Evolutionary conservation across 2,329 filamentous ascomycete species (phyloP), one percentile per base, ranked within the genome.

Genomic region (Ceratocystis cacaofunesta): DNA sequence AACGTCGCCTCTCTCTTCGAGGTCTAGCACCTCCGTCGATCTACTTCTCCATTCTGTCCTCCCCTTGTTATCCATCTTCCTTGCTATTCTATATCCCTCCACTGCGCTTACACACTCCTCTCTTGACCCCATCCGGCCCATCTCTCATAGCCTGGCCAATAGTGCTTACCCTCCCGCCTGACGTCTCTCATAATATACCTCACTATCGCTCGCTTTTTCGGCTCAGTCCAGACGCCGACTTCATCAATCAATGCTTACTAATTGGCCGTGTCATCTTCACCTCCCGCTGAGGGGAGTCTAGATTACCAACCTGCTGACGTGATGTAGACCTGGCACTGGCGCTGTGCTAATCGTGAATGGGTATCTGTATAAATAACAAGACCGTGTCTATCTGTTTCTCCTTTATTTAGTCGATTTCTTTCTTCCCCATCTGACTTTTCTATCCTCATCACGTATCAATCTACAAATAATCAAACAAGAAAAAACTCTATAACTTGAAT

Each of bases 231-330:
- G 7, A 7, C 22, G 50, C 50, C 22, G 5, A 15, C 17, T 19
- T 19, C 10, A 6, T 3, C 4, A 25, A 19, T 15, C 50, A 15
- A 25, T 17, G 50, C 50, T 5, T 58, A 1, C 10, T 58, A 2
- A 58, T 58, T 58, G 52, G 52, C 52, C 28, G 28, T 17, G 52
- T 58, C 52, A 58, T 58, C 52, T 58, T 58, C 46, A 41, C 10
- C 36, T 41, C 36, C 36, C 36, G 36, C 36, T 41, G 10, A 41
- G 36, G 8, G 36, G 10, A 12, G 36, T 41, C 36, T 41, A 41
- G 36, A 41, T 12, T 41, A 41, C 10, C 36, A 41, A 3, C 36
- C 36, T 10, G 36, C 8, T 41, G 36, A 41, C 46, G 17, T 50
- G 17, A 6, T 7, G 46, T n/a, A 19, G 46, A 15, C 46, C 17